Evolutionary conservation across 345 rosid genomes (phyloP).

Genomic region (Eucalyptus regnans): DNA sequence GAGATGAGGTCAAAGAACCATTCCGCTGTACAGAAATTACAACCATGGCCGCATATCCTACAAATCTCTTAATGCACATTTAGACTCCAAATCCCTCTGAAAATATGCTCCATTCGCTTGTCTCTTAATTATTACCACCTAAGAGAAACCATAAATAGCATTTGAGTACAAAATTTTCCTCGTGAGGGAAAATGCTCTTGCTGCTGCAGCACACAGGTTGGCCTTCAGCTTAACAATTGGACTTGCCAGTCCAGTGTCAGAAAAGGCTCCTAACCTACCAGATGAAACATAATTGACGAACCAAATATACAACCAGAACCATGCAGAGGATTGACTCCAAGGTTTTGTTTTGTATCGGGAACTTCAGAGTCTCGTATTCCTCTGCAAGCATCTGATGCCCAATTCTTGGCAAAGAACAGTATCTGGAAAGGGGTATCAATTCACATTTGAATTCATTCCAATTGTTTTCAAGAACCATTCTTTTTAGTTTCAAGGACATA

Average conservation of each 20-base stretch:
- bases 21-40: background rate
- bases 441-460: background rate
- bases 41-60: background rate
- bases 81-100: background rate
- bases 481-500: conserved; percentile 48
- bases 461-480: conserved; percentile 8
- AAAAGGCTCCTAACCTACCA: background rate
- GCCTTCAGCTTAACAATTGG: background rate
- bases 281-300: background rate
- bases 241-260: background rate
- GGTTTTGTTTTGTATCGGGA: background rate
- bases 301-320: background rate
- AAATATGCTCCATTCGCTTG: background rate
- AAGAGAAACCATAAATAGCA: background rate
- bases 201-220: background rate
- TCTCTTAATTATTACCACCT: background rate
- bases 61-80: background rate
- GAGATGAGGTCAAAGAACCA: background rate
- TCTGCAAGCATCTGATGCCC: background rate
- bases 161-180: background rate
- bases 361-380: background rate
- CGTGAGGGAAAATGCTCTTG: background rate
- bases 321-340: background rate
- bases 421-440: background rate
- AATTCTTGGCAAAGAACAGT: background rate